Base-by-base conservation (phyloP, 768 basidiomycete genomes). In the Trametes elegans region DNA sequence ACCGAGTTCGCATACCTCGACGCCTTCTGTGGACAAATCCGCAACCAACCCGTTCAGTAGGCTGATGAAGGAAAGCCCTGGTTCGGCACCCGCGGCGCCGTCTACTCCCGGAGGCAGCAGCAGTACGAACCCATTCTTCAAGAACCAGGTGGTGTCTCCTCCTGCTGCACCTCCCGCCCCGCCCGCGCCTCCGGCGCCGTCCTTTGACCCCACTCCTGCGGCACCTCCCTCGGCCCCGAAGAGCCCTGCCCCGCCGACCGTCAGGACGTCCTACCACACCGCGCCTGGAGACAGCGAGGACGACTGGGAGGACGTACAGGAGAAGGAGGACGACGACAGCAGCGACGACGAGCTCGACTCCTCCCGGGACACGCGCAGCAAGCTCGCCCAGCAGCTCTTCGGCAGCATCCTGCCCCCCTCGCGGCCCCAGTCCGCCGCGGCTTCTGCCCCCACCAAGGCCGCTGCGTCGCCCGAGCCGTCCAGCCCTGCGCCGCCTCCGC, bases 251-350 rank as follows among this genome's bases (percentile, higher is more conserved):
- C 82, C 86, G 2, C 71, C 78, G 7, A 70, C 80, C 0, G 66
- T 78, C 21, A 86, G 81, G 66, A 68, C 79, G 0, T 66, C 78
- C 3, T 89, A 90, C 57, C 71, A 87, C 58, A 86, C 82, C 1
- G 87, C 82, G 0, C 78, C 86, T 1, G 69, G 72, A 2, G 76
- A 74, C 29, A 73, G 75, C 28, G 87, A 89, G 2, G 88, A 90
- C 16, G 91, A 93, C 45, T 95, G 93, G 92, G 92, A 87, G 50
- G 83, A 85, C n/a, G 75, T 91, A 44, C 74, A 82, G 64, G 92
- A 94, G 68, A 84, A 82, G 38, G 80, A 79, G 7, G 79, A 81
- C 4, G 79, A 81, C 5, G 85, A 87, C 62, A 86, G 82, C 58
- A 87, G 83, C 48, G 91, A 93, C 50, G 93, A 93, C 67, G 93